A percentile compares a stretch with the other conserved stretches of the same genome.
These are phyloP conservation scores for Saturnispora serradocipensis DNA, from an alignment of 805 yeast species.

Conservation along the genomic window DNA sequence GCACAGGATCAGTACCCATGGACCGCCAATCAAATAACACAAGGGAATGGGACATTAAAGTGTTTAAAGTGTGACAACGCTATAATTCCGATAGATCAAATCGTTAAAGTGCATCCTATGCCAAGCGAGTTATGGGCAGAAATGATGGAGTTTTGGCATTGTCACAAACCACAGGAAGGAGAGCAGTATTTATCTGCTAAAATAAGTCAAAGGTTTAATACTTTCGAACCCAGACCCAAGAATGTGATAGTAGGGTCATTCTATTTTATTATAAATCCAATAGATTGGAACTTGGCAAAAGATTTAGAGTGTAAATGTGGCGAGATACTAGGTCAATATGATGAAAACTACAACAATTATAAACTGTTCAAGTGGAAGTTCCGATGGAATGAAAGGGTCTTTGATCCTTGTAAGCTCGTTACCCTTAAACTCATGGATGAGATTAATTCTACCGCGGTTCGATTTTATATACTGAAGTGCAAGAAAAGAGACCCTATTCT, in stretches of 20 bases:
- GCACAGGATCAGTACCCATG: constrained; percentile 19
- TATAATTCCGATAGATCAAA: constrained; percentile 26
- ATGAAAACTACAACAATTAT: constrained; percentile 23
- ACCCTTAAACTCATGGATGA: constrained; percentile 34
- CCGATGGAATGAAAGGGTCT: constrained; percentile 25
- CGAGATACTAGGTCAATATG: constrained; percentile 32
- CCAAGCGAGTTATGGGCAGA: constrained; percentile 94
- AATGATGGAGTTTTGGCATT: constrained; percentile 96
- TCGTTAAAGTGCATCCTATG: constrained; percentile 43
- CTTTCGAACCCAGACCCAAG: constrained; percentile 34
- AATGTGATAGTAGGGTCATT: constrained; percentile 47
- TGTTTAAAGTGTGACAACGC: constrained; percentile 15
- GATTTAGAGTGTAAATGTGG: constrained; percentile 33
- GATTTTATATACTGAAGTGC: constrained; percentile 26
- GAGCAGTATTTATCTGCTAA: constrained; percentile 9
- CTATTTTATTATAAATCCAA: constrained; percentile 37
- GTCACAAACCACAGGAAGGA: constrained; percentile 58
- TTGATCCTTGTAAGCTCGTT: constrained; percentile 29
- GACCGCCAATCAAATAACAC: constrained; percentile 16
- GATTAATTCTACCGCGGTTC: constrained; percentile 34
- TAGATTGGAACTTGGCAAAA: constrained; percentile 12
- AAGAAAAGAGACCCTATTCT: constrained; percentile 13
- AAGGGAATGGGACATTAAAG: constrained; percentile 5
- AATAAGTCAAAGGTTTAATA: constrained; percentile 28
- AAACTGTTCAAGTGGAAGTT: constrained; percentile 54